Evolutionary conservation across 139 green algal genomes (phyloP).

Genomic region (Protoeuglena noctilucae): DNA sequence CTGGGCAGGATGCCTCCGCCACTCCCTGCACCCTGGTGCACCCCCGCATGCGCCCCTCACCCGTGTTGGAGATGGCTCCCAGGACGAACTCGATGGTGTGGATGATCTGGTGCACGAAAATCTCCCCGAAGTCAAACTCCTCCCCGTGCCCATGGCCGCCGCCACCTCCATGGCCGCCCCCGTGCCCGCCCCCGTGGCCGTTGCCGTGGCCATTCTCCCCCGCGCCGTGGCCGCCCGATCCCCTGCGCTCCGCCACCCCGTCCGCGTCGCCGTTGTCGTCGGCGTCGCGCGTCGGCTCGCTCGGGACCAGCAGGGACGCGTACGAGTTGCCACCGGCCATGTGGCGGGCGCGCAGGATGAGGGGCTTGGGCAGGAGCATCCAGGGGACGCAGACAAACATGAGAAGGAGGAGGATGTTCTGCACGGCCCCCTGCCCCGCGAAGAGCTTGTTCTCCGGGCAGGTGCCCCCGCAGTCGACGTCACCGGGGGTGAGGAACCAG

Average conservation of each 20-base stretch:
- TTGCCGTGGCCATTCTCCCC: neutral
- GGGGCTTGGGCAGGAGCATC: conserved; percentile 95
- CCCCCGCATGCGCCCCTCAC: no score
- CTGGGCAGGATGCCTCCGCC: no score
- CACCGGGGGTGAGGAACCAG: conserved; percentile 88
- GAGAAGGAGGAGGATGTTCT: conserved; percentile 70
- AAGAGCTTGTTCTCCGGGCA: conserved; percentile 56
- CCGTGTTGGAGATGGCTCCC: conserved; percentile 95
- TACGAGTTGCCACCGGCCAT: conserved; percentile 18
- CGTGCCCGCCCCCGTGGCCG: conserved; percentile 8
- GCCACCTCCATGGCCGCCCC: no score
- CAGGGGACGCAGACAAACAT: conserved; percentile 70
- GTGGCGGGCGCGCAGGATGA: conserved; percentile 75
- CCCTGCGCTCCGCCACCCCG: neutral
- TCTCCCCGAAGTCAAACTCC: conserved; percentile 80
- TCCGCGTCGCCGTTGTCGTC: conserved; percentile 11
- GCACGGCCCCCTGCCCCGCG: conserved; percentile 31
- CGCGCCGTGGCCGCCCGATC: neutral
- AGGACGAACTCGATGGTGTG: conserved; percentile 99
- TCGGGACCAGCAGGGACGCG: neutral
- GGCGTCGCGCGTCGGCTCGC: conserved; percentile 5
- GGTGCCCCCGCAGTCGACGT: conserved; percentile 18
- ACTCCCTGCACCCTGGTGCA: no score
- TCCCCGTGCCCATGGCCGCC: conserved; percentile 37
- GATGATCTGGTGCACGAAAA: conserved; percentile 87